Percentiles rank a stretch among this genome's conserved stretches.
Evolutionary conservation across 495 filamentous ascomycete genomes (phyloP).

Genomic region (Penicillium flavigenum): DNA sequence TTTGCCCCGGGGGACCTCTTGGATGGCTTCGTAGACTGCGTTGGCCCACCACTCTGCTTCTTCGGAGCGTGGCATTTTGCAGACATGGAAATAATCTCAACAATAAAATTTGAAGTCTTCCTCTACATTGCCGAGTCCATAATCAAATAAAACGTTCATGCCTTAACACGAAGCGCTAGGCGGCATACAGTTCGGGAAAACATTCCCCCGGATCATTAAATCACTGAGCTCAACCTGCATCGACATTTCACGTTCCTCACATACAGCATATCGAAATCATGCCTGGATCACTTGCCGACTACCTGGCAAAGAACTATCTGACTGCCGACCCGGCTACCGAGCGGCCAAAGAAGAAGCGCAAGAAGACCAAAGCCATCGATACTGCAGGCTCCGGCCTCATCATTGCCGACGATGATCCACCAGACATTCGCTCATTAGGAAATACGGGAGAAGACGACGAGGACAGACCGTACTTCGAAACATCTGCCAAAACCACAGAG

Average conservation of each 20-base stretch:
- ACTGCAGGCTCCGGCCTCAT: conserved; percentile 62
- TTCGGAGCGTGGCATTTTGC: conserved; percentile 68
- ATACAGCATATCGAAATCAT: conserved; percentile 12
- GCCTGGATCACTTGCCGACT: conserved; percentile 66
- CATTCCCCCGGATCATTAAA: conserved; percentile 29
- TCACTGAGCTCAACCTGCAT: conserved; percentile 12
- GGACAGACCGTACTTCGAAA: conserved; percentile 46
- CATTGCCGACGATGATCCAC: conserved; percentile 88
- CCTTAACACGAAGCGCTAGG: conserved; percentile 5
- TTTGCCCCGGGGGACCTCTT: conserved; percentile 76
- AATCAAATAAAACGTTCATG: not conserved
- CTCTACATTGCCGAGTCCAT: not conserved
- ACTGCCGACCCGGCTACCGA: conserved; percentile 63
- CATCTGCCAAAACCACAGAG: conserved; percentile 55
- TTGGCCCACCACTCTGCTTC: conserved; percentile 83
- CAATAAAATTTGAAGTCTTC: not conserved
- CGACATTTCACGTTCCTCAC: not conserved
- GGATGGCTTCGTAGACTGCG: conserved; percentile 79
- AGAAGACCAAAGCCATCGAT: conserved; percentile 73
- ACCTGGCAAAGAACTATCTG: conserved; percentile 94
- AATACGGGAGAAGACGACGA: conserved; percentile 45
- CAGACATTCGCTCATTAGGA: conserved; percentile 58
- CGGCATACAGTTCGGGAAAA: conserved; percentile 25
- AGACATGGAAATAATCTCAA: not conserved
- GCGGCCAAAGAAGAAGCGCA: conserved; percentile 71